Conservation (phyloP, 108 stramenopile species). For the Discostella pseudostelligera region DNA sequence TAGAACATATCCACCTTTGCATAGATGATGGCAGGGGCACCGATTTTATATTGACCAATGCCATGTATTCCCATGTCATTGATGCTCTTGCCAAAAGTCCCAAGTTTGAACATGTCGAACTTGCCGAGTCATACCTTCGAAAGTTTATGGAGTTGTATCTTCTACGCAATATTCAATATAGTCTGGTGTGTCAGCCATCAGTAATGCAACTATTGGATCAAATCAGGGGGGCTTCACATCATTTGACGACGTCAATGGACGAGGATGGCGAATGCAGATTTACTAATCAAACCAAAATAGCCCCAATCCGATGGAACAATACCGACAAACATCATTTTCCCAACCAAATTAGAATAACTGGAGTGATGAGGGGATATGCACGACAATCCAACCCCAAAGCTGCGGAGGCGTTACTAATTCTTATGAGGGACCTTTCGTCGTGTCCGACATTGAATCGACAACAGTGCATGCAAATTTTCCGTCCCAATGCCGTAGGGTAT, state of each 20-base stretch:
- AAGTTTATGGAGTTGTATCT: conserved; percentile 31
- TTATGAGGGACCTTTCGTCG: conserved; percentile 26
- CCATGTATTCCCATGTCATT: conserved; percentile 40
- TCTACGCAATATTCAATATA: neutral
- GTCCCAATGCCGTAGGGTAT: conserved; percentile 36
- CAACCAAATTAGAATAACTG: conserved; percentile 41
- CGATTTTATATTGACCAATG: conserved; percentile 19
- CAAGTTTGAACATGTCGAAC: conserved; percentile 20
- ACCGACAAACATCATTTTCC: conserved; percentile 31
- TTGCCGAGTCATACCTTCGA: conserved; percentile 23
- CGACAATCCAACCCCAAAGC: conserved; percentile 12
- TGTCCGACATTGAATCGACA: neutral
- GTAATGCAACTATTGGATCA: neutral
- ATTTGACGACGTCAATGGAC: neutral
- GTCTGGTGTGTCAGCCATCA: neutral
- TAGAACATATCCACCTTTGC: conserved; percentile 21
- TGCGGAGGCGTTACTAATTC: conserved; percentile 33
- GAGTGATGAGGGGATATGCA: conserved; percentile 37
- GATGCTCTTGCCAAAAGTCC: conserved; percentile 39
- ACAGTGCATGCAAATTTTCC: conserved; percentile 1
- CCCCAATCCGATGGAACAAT: conserved; percentile 35
- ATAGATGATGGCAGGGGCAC: neutral
- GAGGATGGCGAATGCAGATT: neutral
- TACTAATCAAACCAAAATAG: too few relatives aligned
- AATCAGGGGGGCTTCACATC: neutral